Conservation (phyloP, 176 grass and related monocot genomes). For the Eleusine indica region DNA sequence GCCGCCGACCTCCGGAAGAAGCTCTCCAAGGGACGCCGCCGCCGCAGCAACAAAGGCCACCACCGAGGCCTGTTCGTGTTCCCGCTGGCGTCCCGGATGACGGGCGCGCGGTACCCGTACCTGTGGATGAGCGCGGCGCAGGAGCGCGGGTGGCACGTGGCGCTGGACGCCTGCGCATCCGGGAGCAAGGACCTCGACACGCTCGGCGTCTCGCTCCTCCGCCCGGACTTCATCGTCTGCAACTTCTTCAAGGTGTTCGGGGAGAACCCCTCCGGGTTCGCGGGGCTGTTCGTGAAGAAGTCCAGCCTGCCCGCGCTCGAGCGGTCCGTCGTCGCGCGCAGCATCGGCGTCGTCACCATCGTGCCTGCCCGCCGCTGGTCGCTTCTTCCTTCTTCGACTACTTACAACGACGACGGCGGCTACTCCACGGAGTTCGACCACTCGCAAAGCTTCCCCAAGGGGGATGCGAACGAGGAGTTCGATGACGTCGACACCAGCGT, state of each 20-base stretch:
- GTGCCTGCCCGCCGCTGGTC: conserved; percentile 71
- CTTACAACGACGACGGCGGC: conserved; percentile 14
- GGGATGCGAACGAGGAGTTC: conserved; percentile 44
- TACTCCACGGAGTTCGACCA: conserved; percentile 72
- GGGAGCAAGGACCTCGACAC: conserved; percentile 91
- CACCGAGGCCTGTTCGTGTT: conserved; percentile 75
- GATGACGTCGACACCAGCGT: conserved; percentile 52
- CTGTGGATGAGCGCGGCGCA: conserved; percentile 86
- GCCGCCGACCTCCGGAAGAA: conserved; percentile 60
- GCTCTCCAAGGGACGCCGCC: conserved; percentile 37
- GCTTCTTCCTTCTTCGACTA: neutral
- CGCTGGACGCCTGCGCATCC: conserved; percentile 80
- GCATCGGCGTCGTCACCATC: conserved; percentile 86
- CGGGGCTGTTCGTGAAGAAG: conserved; percentile 75
- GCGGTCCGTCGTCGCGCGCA: conserved; percentile 74
- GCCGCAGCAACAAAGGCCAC: neutral
- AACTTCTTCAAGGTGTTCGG: conserved; percentile 97
- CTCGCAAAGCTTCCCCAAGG: conserved; percentile 43
- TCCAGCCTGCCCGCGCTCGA: conserved; percentile 63
- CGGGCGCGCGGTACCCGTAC: conserved; percentile 80
- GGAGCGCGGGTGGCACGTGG: conserved; percentile 82
- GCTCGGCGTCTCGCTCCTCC: conserved; percentile 77
- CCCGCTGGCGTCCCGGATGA: conserved; percentile 76
- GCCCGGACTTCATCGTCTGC: conserved; percentile 91
- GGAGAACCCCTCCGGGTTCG: conserved; percentile 86